Percentiles rank a stretch among this genome's conserved stretches.
phyloP scores from a whole-genome alignment of 805 yeast species.

The Candida pini region DNA sequence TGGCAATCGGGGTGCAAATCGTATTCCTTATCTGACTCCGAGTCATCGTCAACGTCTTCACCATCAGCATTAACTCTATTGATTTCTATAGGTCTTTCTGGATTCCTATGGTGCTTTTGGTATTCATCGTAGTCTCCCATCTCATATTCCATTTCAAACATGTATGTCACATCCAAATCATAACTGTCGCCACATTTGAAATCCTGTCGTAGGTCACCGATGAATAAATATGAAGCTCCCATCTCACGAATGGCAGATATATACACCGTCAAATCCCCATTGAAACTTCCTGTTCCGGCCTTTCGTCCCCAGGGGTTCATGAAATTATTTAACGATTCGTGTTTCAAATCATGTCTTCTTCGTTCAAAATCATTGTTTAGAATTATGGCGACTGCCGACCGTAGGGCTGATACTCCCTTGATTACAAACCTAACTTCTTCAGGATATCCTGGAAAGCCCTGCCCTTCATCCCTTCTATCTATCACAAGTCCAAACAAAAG shows the following conservation, averaged over 20 bases:
- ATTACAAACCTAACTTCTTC: constrained; percentile 42
- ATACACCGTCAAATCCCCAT: constrained; percentile 52
- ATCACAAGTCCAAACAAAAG: constrained; percentile 56
- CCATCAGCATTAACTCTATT: constrained; percentile 18
- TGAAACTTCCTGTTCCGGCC: constrained; percentile 53
- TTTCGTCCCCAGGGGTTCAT: constrained; percentile 65
- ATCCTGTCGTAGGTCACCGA: constrained; percentile 54
- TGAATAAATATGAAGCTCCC: constrained; percentile 42
- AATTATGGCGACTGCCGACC: constrained; percentile 57
- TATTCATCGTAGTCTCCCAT: constrained; percentile 23
- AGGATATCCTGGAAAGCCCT: constrained; percentile 37
- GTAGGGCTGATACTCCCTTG: constrained; percentile 58
- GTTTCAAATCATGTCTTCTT: constrained; percentile 50
- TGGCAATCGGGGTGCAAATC: constrained; percentile 34
- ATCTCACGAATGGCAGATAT: constrained; percentile 50
- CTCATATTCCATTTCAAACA: constrained; percentile 29
- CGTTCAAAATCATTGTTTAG: constrained; percentile 42
- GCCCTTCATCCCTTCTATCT: constrained; percentile 45
- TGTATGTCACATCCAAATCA: constrained; percentile 49
- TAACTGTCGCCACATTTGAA: constrained; percentile 53
- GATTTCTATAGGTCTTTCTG: constrained; percentile 2
- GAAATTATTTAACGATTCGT: constrained; percentile 53
- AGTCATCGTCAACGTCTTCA: constrained; percentile 21
- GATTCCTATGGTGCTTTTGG: constrained; percentile 8
- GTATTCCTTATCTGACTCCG: constrained; percentile 7